Evolutionary conservation across 2,329 filamentous ascomycete genomes (phyloP), one percentile per base, ranked within the genome.

Genomic region (Fusarium secorum): DNA sequence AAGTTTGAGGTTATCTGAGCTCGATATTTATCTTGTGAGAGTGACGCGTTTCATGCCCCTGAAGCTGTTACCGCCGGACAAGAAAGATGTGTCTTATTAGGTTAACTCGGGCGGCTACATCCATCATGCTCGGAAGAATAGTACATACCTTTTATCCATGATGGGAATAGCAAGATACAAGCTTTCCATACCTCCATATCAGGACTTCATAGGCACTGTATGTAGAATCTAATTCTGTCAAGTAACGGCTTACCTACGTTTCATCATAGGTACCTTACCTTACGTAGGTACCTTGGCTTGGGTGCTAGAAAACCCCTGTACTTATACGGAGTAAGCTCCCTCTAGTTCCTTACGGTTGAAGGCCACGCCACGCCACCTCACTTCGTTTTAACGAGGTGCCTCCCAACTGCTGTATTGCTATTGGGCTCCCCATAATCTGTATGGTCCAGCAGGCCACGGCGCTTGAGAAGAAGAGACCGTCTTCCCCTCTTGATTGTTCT

Each of bases 391-490:
- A 57, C 51, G 39, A 70, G 61, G 38, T 66, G 49, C 52, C 68
- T 69, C 64, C 39, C 33, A 71, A 38, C 22, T 39, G 24, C 35
- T 41, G 35, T 53, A 41, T 53, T 30, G 35, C 41, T 57, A 51
- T 60, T 39, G 30, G 49, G 48, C 38, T 55, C 49, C n/a, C 32
- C 33, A 33, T 44, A 22, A 49, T 53, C 56, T 56, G 59, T 42
- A 46, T 42, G 32, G 44, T 58, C 30, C 22, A 57, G 41, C 52
- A 64, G 60, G 41, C 32, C 45, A 57, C 48, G 59, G 68, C 68
- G 68, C 64, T 71, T 71, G 58, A 71, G 33, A 26, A 60, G 59
- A 45, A 51, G 33, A 35, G 48, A 71, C 54, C 68, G 49, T 70
- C 64, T 57, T 49, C 35, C 45, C 57, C 48, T 58, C 36, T 65